phyloP scores from a whole-genome alignment of 164 flowering plant genomes.

The Protea cynaroides region DNA sequence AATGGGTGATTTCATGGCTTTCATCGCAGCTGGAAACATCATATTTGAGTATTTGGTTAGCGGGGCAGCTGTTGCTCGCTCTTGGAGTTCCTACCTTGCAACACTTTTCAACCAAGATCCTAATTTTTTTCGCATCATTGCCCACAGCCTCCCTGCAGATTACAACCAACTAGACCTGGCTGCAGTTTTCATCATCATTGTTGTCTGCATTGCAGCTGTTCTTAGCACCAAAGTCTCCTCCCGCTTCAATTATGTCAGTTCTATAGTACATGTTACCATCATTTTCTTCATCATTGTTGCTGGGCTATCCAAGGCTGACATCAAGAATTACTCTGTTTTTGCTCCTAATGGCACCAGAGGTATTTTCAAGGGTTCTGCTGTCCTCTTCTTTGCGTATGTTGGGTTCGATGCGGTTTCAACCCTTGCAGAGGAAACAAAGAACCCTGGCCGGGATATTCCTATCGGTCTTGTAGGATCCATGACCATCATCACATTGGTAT shows the following conservation, averaged over 20 bases:
- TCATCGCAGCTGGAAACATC: slow-evolving; percentile 40
- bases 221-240: slow-evolving; percentile 34
- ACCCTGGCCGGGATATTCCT: too few species aligned
- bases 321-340: slow-evolving; percentile 19
- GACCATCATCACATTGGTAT: too few species aligned
- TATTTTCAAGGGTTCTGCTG: slow-evolving; percentile 29
- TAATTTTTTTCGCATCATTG: slow-evolving; percentile 21
- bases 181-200: slow-evolving; percentile 22
- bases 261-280: slow-evolving; percentile 20
- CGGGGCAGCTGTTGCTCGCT: slow-evolving; percentile 37
- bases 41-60: slow-evolving; percentile 33
- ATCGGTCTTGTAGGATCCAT: too few species aligned
- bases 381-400: slow-evolving; percentile 37
- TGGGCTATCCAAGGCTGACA: slow-evolving; percentile 29
- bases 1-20: slow-evolving; percentile 25
- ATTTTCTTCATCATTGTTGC: slow-evolving; percentile 28
- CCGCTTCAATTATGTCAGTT: slow-evolving; percentile 25
- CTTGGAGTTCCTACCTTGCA: slow-evolving; percentile 48
- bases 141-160: slow-evolving; percentile 14
- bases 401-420: slow-evolving; percentile 5
- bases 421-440: too few species aligned
- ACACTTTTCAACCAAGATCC: slow-evolving; percentile 32
- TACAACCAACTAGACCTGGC: slow-evolving; percentile 39
- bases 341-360: slow-evolving; percentile 29
- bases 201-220: slow-evolving; percentile 18